Evolutionary conservation across 768 basidiomycete species (phyloP), one percentile per base, ranked within the genome.

Genomic region (Suillus paluster): DNA sequence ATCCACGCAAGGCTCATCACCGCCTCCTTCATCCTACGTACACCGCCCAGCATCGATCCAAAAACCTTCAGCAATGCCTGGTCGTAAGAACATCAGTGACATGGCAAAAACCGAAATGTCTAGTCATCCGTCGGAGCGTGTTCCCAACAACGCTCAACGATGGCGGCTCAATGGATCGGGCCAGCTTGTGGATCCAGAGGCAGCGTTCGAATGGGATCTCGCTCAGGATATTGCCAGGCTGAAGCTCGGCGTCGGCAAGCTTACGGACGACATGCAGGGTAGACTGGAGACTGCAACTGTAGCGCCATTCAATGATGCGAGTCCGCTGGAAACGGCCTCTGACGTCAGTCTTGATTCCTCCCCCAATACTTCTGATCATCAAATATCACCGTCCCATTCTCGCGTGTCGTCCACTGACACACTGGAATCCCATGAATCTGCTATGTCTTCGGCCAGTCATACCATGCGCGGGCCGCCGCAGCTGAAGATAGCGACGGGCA

Each of bases 361-460:
- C 39, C 89, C 91, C 21, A 85, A 87, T 58, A 76, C 83, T 48
- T 83, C 86, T 64, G 89, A 90, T 66, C 87, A 89, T 73, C 83
- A 84, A 63, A 85, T 87, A 68, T 81, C 77, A 58, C 81, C 85
- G 33, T 87, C 88, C 64, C 91, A 92, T 75, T 92, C 91, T 64
- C 86, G 91, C 59, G 92, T 89, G 57, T 92, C 91, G 30, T 92
- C 92, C n/a, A 86, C 88, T 64, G 91, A 92, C 75, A 89, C 88
- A 36, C 83, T 87, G 33, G 79, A 82, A 54, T 84, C 85, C 60
- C 88, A 85, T 63, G 83, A 83, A 60, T 86, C 87, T 56, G 76
- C 68, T 19, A 70, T 79, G 58, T 86, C 85, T 58, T 78, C 78
- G 53, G 79, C 78, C 49, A 85, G 84, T 67, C 86, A 86, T 71